phyloP scores from a whole-genome alignment of 176 grass and related monocot genomes.

The Hordeum vulgare region DNA sequence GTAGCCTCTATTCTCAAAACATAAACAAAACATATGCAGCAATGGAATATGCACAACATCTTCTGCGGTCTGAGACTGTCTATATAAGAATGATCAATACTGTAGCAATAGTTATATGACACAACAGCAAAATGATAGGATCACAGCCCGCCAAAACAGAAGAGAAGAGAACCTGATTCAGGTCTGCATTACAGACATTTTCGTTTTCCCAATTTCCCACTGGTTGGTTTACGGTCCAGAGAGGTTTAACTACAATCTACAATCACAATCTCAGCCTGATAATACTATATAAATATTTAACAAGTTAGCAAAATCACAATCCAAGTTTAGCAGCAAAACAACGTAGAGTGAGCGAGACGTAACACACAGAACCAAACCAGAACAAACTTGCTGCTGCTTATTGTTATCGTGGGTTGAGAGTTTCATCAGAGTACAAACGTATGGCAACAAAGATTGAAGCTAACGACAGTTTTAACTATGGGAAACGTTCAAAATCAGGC shows the following conservation, averaged over 20 bases:
- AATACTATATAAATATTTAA: too few species aligned
- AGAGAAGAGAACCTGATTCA: too few species aligned
- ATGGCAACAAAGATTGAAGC: conserved; percentile 12
- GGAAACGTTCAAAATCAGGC: too few species aligned
- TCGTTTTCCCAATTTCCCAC: neutral
- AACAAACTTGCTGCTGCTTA: neutral
- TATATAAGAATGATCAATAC: neutral
- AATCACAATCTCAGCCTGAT: neutral
- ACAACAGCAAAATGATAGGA: neutral
- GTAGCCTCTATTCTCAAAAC: too few species aligned
- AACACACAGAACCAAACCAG: neutral
- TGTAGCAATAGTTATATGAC: neutral
- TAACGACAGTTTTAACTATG: conserved; percentile 2
- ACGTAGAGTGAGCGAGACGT: neutral
- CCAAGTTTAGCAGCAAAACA: neutral
- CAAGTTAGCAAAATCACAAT: neutral
- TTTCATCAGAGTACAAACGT: neutral
- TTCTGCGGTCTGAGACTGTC: neutral
- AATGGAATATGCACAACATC: neutral
- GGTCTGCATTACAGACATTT: too few species aligned
- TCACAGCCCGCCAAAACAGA: neutral
- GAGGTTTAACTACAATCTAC: neutral
- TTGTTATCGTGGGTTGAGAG: conserved; percentile 7
- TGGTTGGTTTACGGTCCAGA: neutral
- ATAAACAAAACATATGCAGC: too few species aligned